A percentile compares a stretch with the other conserved stretches of the same genome.
These are phyloP conservation scores for Aspergillus pseudotamarii DNA, from an alignment of 2,329 filamentous ascomycete genomes.

Conservation along the genomic window DNA sequence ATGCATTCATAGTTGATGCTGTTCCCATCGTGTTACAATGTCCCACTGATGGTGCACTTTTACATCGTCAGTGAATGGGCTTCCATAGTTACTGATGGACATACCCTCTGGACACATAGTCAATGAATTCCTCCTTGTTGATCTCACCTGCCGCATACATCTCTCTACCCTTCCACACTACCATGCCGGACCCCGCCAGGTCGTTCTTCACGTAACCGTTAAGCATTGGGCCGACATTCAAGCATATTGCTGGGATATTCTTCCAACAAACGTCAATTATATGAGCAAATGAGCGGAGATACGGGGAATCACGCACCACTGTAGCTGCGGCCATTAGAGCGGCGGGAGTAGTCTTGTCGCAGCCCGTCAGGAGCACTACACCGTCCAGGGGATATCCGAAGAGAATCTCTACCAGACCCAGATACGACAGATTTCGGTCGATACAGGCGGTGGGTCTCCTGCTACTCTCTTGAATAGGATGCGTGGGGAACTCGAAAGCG, in stretches of 20 bases:
- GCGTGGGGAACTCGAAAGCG: slow-evolving; percentile 56
- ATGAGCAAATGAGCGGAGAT: not conserved
- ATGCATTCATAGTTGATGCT: slow-evolving; percentile 56
- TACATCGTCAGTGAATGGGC: not conserved
- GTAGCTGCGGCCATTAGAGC: slow-evolving; percentile 57
- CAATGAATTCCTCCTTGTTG: slow-evolving; percentile 47
- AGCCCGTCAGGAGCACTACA: slow-evolving; percentile 55
- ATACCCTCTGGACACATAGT: slow-evolving; percentile 49
- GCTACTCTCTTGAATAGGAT: slow-evolving; percentile 55
- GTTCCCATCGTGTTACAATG: slow-evolving; percentile 60
- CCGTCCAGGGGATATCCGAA: slow-evolving; percentile 55
- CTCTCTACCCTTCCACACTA: slow-evolving; percentile 55
- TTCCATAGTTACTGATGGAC: slow-evolving; percentile 6
- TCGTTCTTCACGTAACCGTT: slow-evolving; percentile 51
- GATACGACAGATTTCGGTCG: slow-evolving; percentile 54
- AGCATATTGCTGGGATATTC: slow-evolving; percentile 55
- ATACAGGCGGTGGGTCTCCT: slow-evolving; percentile 53
- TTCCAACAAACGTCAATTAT: slow-evolving; percentile 21
- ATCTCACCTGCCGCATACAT: slow-evolving; percentile 52
- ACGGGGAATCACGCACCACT: slow-evolving; percentile 35
- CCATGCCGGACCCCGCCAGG: slow-evolving; percentile 49
- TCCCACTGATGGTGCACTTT: slow-evolving; percentile 49
- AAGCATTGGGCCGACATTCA: slow-evolving; percentile 58
- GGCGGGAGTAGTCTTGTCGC: slow-evolving; percentile 57
- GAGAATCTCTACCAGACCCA: slow-evolving; percentile 53